Conservation (phyloP, 768 basidiomycete genomes). For the Gautieria morchelliformis region DNA sequence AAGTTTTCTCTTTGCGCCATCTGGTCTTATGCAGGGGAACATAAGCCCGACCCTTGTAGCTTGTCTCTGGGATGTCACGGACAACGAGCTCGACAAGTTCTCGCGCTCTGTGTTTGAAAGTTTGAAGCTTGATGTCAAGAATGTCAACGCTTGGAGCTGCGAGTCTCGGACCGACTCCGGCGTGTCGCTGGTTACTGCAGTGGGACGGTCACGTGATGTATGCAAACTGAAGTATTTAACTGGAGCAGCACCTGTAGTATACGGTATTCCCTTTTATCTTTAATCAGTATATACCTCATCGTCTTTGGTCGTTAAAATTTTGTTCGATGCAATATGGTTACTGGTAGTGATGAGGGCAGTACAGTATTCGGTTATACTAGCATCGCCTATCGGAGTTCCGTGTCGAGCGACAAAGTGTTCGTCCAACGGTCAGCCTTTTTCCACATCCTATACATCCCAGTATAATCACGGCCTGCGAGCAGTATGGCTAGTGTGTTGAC, state of each 20-base stretch:
- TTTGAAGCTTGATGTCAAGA: conserved; percentile 38
- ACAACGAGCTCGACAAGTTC: conserved; percentile 92
- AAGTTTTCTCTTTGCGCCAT: neutral
- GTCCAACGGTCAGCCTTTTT: too few relatives aligned
- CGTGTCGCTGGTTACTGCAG: conserved; percentile 59
- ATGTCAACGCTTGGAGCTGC: conserved; percentile 14
- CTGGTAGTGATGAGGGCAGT: too few relatives aligned
- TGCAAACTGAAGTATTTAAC: conserved; percentile 92
- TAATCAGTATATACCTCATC: conserved; percentile 14
- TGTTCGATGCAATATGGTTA: too few relatives aligned
- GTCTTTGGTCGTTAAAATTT: too few relatives aligned
- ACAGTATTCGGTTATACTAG: too few relatives aligned
- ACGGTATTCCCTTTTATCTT: conserved; percentile 91
- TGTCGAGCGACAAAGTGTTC: too few relatives aligned
- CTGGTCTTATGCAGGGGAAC: neutral
- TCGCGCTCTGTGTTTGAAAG: conserved; percentile 75
- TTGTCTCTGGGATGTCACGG: conserved; percentile 97
- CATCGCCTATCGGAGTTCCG: too few relatives aligned
- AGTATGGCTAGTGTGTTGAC: neutral
- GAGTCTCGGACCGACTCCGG: conserved; percentile 16
- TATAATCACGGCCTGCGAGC: neutral
- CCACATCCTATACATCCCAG: neutral
- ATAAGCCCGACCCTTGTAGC: conserved; percentile 87
- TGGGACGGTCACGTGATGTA: conserved; percentile 65
- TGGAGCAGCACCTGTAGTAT: conserved; percentile 90